Percentiles rank a stretch among this genome's conserved stretches.
Evolutionary conservation across 805 yeast genomes (phyloP).

Genomic region (Priceomyces medius): DNA sequence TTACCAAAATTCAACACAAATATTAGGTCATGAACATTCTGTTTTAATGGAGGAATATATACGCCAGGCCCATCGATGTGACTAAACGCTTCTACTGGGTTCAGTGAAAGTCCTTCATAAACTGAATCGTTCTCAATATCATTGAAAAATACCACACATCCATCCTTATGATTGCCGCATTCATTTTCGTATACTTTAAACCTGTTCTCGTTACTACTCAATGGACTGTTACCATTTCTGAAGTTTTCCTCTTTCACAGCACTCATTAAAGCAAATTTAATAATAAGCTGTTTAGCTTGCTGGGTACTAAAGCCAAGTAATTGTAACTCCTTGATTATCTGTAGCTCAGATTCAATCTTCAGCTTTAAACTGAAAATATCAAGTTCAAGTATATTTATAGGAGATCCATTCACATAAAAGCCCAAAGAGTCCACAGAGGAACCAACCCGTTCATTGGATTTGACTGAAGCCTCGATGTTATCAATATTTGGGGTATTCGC

Average conservation of each 20-base stretch:
- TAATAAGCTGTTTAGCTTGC: slow-evolving; percentile 33
- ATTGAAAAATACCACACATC: slow-evolving; percentile 67
- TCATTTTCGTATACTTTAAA: slow-evolving; percentile 28
- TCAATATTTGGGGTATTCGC: slow-evolving; percentile 11
- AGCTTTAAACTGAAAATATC: slow-evolving; percentile 44
- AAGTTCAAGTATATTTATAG: slow-evolving; percentile 45
- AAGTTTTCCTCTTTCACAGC: slow-evolving; percentile 40
- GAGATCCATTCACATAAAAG: slow-evolving; percentile 69
- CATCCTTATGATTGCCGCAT: slow-evolving; percentile 20
- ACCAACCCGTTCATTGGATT: slow-evolving; percentile 36
- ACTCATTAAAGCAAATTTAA: slow-evolving; percentile 39
- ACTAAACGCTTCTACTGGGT: slow-evolving; percentile 35
- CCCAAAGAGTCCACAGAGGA: slow-evolving; percentile 43
- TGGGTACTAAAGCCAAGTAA: slow-evolving; percentile 27
- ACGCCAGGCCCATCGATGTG: not conserved
- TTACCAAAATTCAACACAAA: slow-evolving; percentile 64
- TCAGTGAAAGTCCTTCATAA: slow-evolving; percentile 45
- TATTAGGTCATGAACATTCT: slow-evolving; percentile 73
- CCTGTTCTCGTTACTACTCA: slow-evolving; percentile 35
- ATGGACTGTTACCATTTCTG: slow-evolving; percentile 29
- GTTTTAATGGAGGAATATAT: slow-evolving; percentile 66
- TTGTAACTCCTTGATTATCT: slow-evolving; percentile 21
- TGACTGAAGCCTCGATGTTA: slow-evolving; percentile 24
- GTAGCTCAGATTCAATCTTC: slow-evolving; percentile 31
- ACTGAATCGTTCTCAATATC: slow-evolving; percentile 65